Base-by-base conservation (phyloP, 2,329 filamentous ascomycete species). In the Aureobasidium vineae region DNA sequence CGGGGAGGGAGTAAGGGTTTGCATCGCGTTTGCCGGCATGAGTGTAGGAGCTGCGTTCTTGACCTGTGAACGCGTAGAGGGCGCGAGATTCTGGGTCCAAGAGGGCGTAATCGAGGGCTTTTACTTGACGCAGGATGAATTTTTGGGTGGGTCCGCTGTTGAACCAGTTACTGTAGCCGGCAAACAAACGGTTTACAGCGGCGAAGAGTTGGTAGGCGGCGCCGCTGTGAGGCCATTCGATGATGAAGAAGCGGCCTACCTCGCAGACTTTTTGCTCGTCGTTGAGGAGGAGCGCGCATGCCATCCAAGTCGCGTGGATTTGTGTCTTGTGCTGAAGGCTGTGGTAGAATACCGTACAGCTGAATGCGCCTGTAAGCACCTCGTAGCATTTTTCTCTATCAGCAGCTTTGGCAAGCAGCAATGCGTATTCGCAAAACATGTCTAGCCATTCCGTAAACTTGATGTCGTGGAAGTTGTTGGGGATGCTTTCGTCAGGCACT, bases 41-140 rank as follows among this genome's bases (percentile, higher is more conserved):
- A 69, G 76, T 76, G 65, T 77, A 76, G 33, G 79, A 77, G 77
- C 33, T 80, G 72, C 21, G 77, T 52, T 77, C 75, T 56, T 71
- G 72, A 15, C 71, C 71, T 23, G 72, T 73, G 68, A 80, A 79
- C n/a, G 76, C 77, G 69, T 77, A 79, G 56, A 70, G 74, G 1
- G 79, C 71, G 16, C 83, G 80, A 31, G 82, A 78, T 16, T 82
- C 79, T 16, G 84, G 81, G 2, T 81, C 80, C 2, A 89, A 80
- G 3, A 90, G 81, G 5, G 81, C 79, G 69, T 85, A 89, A 76
- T 99, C 95, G 80, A 96, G 90, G 3, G 88, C 87, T 76, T 96
- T 96, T 78, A 99, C 91, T 77, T 96, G 92, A 5, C 95, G 88
- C 67, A 97, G 83, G 72, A 98, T 88, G 74, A 91, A 96, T 76